These are phyloP conservation scores for Voacanga thouarsii DNA, from an alignment of 257 asterid species.

Conservation along the genomic window DNA sequence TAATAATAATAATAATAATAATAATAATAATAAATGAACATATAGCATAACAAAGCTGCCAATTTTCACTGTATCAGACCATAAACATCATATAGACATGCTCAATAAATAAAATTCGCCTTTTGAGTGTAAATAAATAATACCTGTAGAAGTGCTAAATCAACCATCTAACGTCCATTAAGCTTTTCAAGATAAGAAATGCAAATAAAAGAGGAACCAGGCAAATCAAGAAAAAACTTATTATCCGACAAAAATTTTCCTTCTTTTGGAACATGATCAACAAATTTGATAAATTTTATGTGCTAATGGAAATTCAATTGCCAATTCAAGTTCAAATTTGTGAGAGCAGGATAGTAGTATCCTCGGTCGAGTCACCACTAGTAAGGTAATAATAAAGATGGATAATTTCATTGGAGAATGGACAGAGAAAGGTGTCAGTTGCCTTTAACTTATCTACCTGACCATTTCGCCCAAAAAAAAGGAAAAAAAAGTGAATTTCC, in stretches of 20 bases:
- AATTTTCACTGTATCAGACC: not conserved
- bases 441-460: too few species aligned
- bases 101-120: not conserved
- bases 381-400: not conserved
- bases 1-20: too few species aligned
- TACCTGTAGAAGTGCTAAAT: not conserved
- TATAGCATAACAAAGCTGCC: not conserved
- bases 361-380: not conserved
- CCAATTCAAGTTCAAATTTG: not conserved
- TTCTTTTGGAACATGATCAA: not conserved
- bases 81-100: not conserved
- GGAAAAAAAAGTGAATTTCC: too few species aligned
- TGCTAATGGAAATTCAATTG: not conserved
- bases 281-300: not conserved
- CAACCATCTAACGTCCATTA: not conserved
- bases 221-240: not conserved
- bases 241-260: conserved; percentile 1
- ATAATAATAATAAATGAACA: too few species aligned
- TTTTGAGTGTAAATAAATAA: not conserved
- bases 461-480: not conserved
- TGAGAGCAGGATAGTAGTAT: not conserved
- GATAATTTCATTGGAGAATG: not conserved
- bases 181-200: not conserved
- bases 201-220: conserved; percentile 1
- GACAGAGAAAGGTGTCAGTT: not conserved